Evolutionary conservation across 1,284 basidiomycete species (phyloP).

Genomic region (Leccinum colubrinum): DNA sequence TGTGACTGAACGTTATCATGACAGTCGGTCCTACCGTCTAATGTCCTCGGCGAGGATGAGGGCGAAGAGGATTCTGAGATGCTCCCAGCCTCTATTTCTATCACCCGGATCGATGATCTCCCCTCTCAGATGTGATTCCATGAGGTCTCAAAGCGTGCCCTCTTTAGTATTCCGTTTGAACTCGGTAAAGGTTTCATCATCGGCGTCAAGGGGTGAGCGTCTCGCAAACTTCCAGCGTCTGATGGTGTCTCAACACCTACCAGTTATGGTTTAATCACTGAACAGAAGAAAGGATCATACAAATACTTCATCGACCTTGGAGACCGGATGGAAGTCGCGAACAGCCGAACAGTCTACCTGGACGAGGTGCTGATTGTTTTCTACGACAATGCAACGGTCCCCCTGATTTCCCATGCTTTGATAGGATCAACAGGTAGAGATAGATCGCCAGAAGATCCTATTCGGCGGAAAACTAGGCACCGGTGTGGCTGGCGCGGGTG

Average conservation of each 20-base stretch:
- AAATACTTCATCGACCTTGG: slow-evolving; percentile 82
- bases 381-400: background rate
- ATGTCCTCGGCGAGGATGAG: slow-evolving; percentile 44
- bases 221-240: background rate
- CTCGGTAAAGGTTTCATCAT: slow-evolving; percentile 83
- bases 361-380: slow-evolving; percentile 56
- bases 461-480: slow-evolving; percentile 63
- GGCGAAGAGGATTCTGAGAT: slow-evolving; percentile 47
- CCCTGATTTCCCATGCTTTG: slow-evolving; percentile 19
- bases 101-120: slow-evolving; percentile 75
- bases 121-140: slow-evolving; percentile 80
- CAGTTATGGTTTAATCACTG: slow-evolving; percentile 84
- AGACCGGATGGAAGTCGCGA: slow-evolving; percentile 72
- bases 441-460: slow-evolving; percentile 54
- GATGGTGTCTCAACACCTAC: slow-evolving; percentile 5
- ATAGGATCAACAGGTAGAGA: slow-evolving; percentile 60
- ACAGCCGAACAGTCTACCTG: slow-evolving; percentile 68
- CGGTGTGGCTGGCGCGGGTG: slow-evolving; percentile 41
- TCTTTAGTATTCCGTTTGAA: slow-evolving; percentile 81
- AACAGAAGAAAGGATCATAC: slow-evolving; percentile 79
- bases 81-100: slow-evolving; percentile 66
- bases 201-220: slow-evolving; percentile 82
- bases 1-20: slow-evolving; percentile 6
- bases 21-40: slow-evolving; percentile 63
- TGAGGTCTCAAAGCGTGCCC: slow-evolving; percentile 83